Evolutionary conservation across 2,329 filamentous ascomycete genomes (phyloP).

Genomic region (Stagonosporopsis chrysanthemi): DNA sequence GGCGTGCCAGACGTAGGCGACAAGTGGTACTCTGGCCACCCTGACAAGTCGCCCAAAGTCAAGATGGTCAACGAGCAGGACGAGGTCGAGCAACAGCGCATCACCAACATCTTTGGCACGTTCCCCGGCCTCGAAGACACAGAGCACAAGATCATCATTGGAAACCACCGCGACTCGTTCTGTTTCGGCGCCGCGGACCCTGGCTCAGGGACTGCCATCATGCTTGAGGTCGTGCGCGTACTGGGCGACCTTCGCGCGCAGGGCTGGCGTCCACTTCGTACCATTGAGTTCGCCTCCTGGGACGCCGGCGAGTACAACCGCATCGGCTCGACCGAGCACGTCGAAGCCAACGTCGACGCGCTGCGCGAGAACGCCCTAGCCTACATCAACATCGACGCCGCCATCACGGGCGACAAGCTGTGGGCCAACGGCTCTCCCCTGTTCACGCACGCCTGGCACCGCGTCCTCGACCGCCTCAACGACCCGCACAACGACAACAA

Average conservation of each 20-base stretch:
- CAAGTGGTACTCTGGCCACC: conserved; percentile 86
- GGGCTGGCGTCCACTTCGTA: conserved; percentile 91
- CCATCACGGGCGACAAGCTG: conserved; percentile 77
- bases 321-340: conserved; percentile 92
- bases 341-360: conserved; percentile 80
- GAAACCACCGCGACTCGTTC: conserved; percentile 94
- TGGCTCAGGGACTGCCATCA: conserved; percentile 83
- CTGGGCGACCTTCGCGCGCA: conserved; percentile 78
- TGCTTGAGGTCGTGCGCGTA: conserved; percentile 86
- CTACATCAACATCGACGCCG: conserved; percentile 91
- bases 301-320: conserved; percentile 93
- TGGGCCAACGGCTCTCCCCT: conserved; percentile 81
- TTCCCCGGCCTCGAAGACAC: conserved; percentile 85
- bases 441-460: conserved; percentile 74
- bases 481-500: conserved; percentile 73
- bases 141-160: conserved; percentile 85
- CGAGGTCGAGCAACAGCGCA: conserved; percentile 79
- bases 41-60: conserved; percentile 73
- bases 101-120: conserved; percentile 89
- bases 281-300: conserved; percentile 97
- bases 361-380: conserved; percentile 79
- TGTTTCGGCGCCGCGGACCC: conserved; percentile 87
- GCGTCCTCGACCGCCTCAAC: conserved; percentile 74
- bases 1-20: conserved; percentile 73
- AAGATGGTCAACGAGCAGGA: conserved; percentile 87